These are phyloP conservation scores for Fraxinus pennsylvanica DNA, from an alignment of 257 asterid species.

Conservation along the genomic window DNA sequence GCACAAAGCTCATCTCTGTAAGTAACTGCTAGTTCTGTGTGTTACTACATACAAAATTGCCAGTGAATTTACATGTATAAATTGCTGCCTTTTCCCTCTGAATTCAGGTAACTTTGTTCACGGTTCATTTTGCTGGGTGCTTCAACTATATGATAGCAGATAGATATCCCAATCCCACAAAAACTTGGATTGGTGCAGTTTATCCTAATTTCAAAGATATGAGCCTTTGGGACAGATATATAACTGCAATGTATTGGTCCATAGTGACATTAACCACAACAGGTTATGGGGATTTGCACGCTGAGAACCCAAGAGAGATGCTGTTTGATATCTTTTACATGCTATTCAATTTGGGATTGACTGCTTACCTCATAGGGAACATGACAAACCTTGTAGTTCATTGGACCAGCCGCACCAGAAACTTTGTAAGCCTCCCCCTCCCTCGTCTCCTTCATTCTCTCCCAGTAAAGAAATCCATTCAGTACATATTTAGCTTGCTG, in stretches of 20 bases:
- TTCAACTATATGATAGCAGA: slow-evolving; percentile 56
- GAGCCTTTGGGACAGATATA: slow-evolving; percentile 52
- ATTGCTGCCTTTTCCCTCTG: not conserved
- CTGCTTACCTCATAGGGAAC: slow-evolving; percentile 64
- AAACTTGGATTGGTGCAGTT: slow-evolving; percentile 61
- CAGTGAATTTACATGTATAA: not conserved
- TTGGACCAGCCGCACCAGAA: slow-evolving; percentile 52
- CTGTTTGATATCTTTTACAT: slow-evolving; percentile 52
- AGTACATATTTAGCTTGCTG: not conserved
- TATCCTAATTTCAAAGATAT: slow-evolving; percentile 49
- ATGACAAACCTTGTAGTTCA: slow-evolving; percentile 68
- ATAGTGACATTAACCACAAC: slow-evolving; percentile 62
- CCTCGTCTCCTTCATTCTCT: not conserved
- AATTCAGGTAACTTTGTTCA: slow-evolving; percentile 58
- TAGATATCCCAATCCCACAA: slow-evolving; percentile 37
- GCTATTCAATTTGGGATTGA: slow-evolving; percentile 64
- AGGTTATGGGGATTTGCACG: slow-evolving; percentile 71
- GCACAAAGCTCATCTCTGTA: slow-evolving; percentile 26
- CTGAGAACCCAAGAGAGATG: slow-evolving; percentile 61
- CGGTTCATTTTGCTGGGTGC: slow-evolving; percentile 64
- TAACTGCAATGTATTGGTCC: slow-evolving; percentile 61
- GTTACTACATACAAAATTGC: not conserved
- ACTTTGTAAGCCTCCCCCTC: slow-evolving; percentile 39
- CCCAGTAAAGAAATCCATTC: not conserved
- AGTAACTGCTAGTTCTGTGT: not conserved